Evolutionary conservation across 1,139 yeast genomes (phyloP), one percentile per base, ranked within the genome.

Genomic region (Groenewaldozyma sp.): DNA sequence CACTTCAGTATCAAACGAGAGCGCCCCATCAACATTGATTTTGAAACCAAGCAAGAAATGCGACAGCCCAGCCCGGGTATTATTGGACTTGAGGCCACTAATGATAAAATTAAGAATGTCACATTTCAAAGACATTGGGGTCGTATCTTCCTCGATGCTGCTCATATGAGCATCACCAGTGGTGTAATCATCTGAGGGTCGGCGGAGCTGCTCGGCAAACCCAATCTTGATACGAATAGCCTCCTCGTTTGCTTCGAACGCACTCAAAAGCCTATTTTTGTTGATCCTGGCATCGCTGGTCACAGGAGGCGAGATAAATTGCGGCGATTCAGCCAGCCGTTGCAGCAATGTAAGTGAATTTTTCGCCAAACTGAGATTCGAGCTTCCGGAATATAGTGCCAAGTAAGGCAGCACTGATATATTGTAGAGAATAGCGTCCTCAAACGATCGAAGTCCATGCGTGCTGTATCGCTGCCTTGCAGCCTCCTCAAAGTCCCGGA

Each of bases 1-100:
- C 2, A 65, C 47, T 2, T 60, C 58, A 9, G 63, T 62, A 9
- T 74, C 77, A 9, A 65, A 50, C 2, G 68, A 59, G n/a, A 74
- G 47, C 2, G 64, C 55, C 22, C 68, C 70, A 34, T 60, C 58
- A 6, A 63, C 63, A 2, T 63, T 60, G 24, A 68, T 64, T 40
- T 68, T 71, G 54, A 77, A 87, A 0, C 97, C 97, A 1, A 91
- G 67, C 9, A 91, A 59, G 50, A 80, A 78, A 55, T 87, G 96
- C 1, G 88, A 17, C 67, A 1, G 81, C 70, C 0, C 78, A 72
- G 2, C 78, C 71, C 5, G 65, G 64, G 26, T 58, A 60, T 3
- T 60, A 58, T 22, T 65, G 63, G 1, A 69, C 56, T 3, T 56
- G 53, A 36, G 86, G 62, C 47, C 76, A 76, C 3, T 62, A 56